Percentiles rank a stretch among this genome's conserved stretches.
phyloP scores from a whole-genome alignment of 768 basidiomycete genomes.

The Psilocybe tampanensis region DNA sequence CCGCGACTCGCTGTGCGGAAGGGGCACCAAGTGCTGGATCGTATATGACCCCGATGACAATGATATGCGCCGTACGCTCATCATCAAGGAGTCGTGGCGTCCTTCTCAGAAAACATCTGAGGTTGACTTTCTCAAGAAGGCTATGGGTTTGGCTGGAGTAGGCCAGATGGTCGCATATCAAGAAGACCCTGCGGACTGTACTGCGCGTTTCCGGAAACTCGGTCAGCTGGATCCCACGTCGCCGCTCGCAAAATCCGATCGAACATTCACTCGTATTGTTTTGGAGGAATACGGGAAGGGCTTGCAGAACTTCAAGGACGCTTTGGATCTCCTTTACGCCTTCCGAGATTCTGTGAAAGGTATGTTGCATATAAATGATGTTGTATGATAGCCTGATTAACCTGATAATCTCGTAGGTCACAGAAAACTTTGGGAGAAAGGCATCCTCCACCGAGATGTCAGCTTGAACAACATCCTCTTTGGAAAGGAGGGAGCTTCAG shows the following conservation, averaged over 20 bases:
- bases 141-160: slow-evolving; percentile 15
- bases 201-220: slow-evolving; percentile 5
- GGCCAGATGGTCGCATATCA: slow-evolving; percentile 15
- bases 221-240: neutral
- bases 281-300: slow-evolving; percentile 14
- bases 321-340: slow-evolving; percentile 14
- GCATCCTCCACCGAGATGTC: slow-evolving; percentile 29
- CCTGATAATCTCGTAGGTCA: slow-evolving; percentile 16
- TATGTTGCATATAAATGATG: neutral
- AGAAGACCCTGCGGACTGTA: neutral
- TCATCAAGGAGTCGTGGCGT: slow-evolving; percentile 28
- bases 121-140: neutral
- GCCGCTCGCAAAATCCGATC: neutral
- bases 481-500: neutral
- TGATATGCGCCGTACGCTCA: neutral
- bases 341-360: slow-evolving; percentile 19
- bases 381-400: neutral
- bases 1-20: slow-evolving; percentile 20
- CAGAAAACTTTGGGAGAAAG: slow-evolving; percentile 8
- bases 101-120: slow-evolving; percentile 9
- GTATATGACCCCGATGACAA: slow-evolving; percentile 1
- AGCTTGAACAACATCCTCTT: slow-evolving; percentile 26
- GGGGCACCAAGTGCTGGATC: slow-evolving; percentile 25
- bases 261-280: slow-evolving; percentile 15
- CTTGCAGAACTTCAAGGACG: slow-evolving; percentile 10